These are phyloP conservation scores for Brassica nigra DNA, from an alignment of 345 rosid species.

Conservation along the genomic window DNA sequence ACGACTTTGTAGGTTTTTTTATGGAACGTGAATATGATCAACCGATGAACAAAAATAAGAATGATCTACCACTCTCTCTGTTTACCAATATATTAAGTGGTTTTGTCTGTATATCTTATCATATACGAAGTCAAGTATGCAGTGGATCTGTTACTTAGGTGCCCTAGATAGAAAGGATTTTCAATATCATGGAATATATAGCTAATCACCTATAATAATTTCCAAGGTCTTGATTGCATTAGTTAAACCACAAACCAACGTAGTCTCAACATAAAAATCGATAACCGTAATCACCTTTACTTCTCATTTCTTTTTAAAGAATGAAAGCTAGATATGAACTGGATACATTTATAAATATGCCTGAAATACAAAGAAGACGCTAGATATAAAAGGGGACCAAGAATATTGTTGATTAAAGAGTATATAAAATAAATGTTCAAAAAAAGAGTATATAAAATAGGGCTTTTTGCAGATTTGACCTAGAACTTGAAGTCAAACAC, in stretches of 20 bases:
- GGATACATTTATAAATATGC: slow-evolving; percentile 4
- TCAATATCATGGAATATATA: background rate
- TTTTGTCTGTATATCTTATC: background rate
- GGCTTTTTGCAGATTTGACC: too few relatives aligned
- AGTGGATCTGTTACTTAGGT: background rate
- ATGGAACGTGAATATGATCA: background rate
- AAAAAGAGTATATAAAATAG: too few relatives aligned
- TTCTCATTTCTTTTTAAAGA: background rate
- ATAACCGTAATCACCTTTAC: background rate
- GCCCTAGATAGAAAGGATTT: background rate
- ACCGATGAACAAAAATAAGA: background rate
- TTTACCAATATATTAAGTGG: background rate
- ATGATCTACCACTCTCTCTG: background rate
- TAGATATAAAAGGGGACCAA: slow-evolving; percentile 8
- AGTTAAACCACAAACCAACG: background rate
- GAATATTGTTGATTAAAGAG: background rate
- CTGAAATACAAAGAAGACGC: slow-evolving; percentile 20
- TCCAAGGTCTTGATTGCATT: background rate
- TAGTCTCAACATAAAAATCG: background rate
- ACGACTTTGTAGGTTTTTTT: background rate
- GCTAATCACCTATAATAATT: background rate
- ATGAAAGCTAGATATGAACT: slow-evolving; percentile 1
- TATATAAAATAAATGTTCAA: background rate
- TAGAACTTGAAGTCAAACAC: too few relatives aligned
- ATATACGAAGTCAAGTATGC: background rate